Base-by-base conservation (phyloP, 2,329 filamentous ascomycete species). In the Thielaviopsis punctulata region DNA sequence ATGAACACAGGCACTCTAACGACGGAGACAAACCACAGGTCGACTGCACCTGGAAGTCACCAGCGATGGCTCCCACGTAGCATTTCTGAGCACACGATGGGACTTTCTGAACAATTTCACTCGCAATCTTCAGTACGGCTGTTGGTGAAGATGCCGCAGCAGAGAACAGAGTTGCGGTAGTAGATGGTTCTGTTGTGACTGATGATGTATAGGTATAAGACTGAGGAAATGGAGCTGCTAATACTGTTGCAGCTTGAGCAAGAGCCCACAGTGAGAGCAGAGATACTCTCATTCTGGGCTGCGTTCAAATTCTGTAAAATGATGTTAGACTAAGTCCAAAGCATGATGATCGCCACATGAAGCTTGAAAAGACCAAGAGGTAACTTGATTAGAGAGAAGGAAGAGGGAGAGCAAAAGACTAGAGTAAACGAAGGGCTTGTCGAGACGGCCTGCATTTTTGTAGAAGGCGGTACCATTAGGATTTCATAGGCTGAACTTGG, bases 1-100 rank as follows among this genome's bases (percentile, higher is more conserved):
- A 22, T 8, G 44, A 44, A 39, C 53, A 55, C 27, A 52, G 7
- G 15, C 50, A 55, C 10, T 47, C 8, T 43, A 55, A 21, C 18
- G 50, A 50, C 13, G 50, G 50, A 5, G 49, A 43, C 25, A 41
- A 13, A 6, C 45, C 46, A 19, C 53, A 52, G 15, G 48, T 24
- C 10, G 39, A 39, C 15, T 39, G 41, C 15, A 51, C 39, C 9
- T 39, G 25, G 4, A 55, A 50, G 10, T 55, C 23, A 25, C 30
- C 41, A 15, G 41, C 24, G n/a, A 55, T 55, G 18, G 27, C 41
- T n/a, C 39, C 21, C 12, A 33, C 19, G 27, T 46, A 52, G 23
- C 50, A 55, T 6, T 19, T 10, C 19, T 41, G 21, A 5, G 53
- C 53, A 12, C 53, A 55, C 4, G 25, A 25, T 4, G 53, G 50